Evolutionary conservation across 768 basidiomycete genomes (phyloP), one percentile per base, ranked within the genome.

Genomic region (Panellus pusillus): DNA sequence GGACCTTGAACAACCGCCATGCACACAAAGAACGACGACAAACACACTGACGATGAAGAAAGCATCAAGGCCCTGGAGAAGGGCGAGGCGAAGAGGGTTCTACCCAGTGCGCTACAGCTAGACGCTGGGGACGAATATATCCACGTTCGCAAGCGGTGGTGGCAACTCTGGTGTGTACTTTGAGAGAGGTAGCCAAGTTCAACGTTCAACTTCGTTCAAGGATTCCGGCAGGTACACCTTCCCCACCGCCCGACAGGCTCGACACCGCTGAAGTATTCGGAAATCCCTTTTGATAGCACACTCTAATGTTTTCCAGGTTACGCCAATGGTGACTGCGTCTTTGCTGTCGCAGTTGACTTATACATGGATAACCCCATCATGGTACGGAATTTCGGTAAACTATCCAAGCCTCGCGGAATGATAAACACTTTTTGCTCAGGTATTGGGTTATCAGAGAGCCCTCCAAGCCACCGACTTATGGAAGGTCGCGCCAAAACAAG

Each of bases 401-500:
- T 45, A 3, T 6, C 24, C 24, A 24, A 24, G 6, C 24, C 6
- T 24, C 24, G 24, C 3, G 24, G 3, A 24, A 24, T 24, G 24
- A 24, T 24, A n/a, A n/a, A n/a, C n/a, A 56, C 31, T 24, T 1
- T 47, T 11, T 42, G 18, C 28, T n/a, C 37, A 82, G 81, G 71
- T 74, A 9, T 70, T 85, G 37, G 87, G 88, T 0, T 89, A 85
- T 63, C 84, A 87, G 63, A 75, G 89, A 28, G 84, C 87, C 1
- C 72, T 92, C 9, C 86, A 87, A 62, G 84, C 85, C 0, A 80
- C 85, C 1, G 90, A 92, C 68, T 68, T 91, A 12, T 89, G 87
- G 86, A 82, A 80, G 63, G 71, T 91, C 55, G 80, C 81, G 51
- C 64, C 72, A 4, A 62, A 74, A 4, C 76, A 78, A 28, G 76